Base-by-base conservation (phyloP, 163 green algal genomes). In the Botryococcus braunii region DNA sequence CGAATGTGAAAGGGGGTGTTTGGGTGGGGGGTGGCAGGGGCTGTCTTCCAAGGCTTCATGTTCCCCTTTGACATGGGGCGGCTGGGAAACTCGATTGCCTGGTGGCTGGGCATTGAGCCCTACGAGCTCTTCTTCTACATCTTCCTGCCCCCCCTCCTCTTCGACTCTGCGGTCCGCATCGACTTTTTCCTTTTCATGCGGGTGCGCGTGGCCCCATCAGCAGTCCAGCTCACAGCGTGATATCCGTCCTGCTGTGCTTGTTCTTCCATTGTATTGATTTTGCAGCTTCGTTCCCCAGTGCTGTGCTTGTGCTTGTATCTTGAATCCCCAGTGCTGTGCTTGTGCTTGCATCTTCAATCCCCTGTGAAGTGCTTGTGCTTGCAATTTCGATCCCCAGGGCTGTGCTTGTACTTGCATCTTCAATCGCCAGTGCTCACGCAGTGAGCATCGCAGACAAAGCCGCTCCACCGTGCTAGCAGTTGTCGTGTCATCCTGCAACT, bases 161-260 rank as follows among this genome's bases (percentile, higher is more conserved):
- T 96, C 41, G 91, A 97, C 64, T 81, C 77, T 5, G 88, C 89
- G 0, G 84, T 93, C 23, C 78, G 86, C 3, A 88, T 97, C 0
- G 91, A 97, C 72, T 96, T 89, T 60, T 97, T 91, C 77, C 79
- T 95, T 34, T 97, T 97, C 76, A 83, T 85, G 34, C 93, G 95
- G 85, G 83, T 92, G 61, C 1, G 62, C 43, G n/a, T n/a, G n/a
- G n/a, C n/a, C n/a, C n/a, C n/a, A n/a, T n/a, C n/a, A n/a, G n/a
- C n/a, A n/a, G n/a, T n/a, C n/a, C n/a, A n/a, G n/a, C n/a, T n/a
- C n/a, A n/a, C n/a, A n/a, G n/a, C n/a, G n/a, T n/a, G n/a, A n/a
- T n/a, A n/a, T n/a, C n/a, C n/a, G n/a, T n/a, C n/a, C n/a, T n/a
- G n/a, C 17, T 55, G 46, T 55, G 17, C 46, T 23, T 23, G 46